A percentile compares a stretch with the other conserved stretches of the same genome.
Evolutionary conservation across 345 rosid species (phyloP).

Genomic region (Melastoma malabathricum): DNA sequence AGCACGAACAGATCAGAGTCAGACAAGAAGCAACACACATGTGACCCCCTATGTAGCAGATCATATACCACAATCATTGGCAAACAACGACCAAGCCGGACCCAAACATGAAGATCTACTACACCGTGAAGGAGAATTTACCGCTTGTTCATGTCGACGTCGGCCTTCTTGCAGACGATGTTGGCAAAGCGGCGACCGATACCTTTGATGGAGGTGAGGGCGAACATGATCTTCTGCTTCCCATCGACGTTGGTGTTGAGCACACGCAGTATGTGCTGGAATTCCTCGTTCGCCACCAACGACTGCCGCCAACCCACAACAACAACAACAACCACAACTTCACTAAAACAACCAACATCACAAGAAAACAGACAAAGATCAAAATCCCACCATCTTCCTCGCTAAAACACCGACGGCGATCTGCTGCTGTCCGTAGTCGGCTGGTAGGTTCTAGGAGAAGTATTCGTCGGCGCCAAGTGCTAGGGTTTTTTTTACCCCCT

Average conservation of each 20-base stretch:
- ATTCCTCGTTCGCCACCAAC: conserved; percentile 75
- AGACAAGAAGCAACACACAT: too few species aligned
- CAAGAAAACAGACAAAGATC: too few species aligned
- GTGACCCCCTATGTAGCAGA: too few species aligned
- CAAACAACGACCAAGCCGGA: neutral
- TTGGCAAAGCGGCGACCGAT: conserved; percentile 77
- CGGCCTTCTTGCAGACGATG: conserved; percentile 94
- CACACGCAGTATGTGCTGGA: conserved; percentile 90
- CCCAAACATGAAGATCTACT: neutral
- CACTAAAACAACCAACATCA: too few species aligned
- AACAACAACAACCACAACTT: too few species aligned
- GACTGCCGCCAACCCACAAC: conserved; percentile 26
- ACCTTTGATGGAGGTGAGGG: conserved; percentile 86
- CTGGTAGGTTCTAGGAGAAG: too few species aligned
- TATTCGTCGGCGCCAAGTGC: too few species aligned
- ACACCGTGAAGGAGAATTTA: conserved; percentile 5
- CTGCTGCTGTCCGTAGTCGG: too few species aligned
- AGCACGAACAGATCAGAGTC: too few species aligned
- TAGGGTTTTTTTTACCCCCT: too few species aligned
- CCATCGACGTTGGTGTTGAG: conserved; percentile 86
- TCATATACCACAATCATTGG: neutral
- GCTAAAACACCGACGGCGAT: too few species aligned
- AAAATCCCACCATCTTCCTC: too few species aligned
- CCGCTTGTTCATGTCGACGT: conserved; percentile 96
- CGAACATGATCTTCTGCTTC: conserved; percentile 84